Base-by-base conservation (phyloP, 495 filamentous ascomycete species). In the Aspergillus olivimuriae region DNA sequence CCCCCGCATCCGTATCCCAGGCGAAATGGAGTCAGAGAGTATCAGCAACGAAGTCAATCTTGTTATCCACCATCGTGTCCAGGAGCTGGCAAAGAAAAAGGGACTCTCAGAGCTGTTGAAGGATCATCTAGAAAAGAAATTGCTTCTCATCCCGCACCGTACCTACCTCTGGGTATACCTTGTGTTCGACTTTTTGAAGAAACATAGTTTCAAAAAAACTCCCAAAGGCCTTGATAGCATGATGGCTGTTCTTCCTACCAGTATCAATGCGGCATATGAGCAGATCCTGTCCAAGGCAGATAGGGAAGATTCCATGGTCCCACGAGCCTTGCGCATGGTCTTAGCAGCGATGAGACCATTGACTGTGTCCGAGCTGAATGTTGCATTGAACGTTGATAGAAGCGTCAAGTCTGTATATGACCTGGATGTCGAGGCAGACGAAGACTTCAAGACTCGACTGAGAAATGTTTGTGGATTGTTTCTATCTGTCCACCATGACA, bases 141-240 rank as follows among this genome's bases (percentile, higher is more conserved):
- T 72, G 21, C 35, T 38, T 11, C 17, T 4, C 18, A n/a, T 38
- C 35, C 44, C 36, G 17, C 50, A 70, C 28, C 54, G 65, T 2
- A 72, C 66, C 7, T 73, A 73, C 43, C 66, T 73, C 22, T 72
- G 66, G 69, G 53, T 72, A 7, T 46, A 65, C 43, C 58, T 73
- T 15, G 62, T 55, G 4, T 52, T 70, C 18, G 43, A 62, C 19
- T 56, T 51, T 15, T 52, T 70, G 15, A 26, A 57, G 31, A 21
- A 37, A 1, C 20, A 18, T 18, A 34, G 43, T 28, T 46, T 48
- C 9, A 47, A 57, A 19, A 62, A 63, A 10, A 41, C 44, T 14
- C n/a, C 7, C 30, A 49, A 40, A 4, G 53, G 47, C 4, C 41
- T 70, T n/a, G 21, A 47, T 34, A 34, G 8, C 24, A 39, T 42